phyloP scores from a whole-genome alignment of 768 basidiomycete genomes.

The Macrolepiota dolichaula region DNA sequence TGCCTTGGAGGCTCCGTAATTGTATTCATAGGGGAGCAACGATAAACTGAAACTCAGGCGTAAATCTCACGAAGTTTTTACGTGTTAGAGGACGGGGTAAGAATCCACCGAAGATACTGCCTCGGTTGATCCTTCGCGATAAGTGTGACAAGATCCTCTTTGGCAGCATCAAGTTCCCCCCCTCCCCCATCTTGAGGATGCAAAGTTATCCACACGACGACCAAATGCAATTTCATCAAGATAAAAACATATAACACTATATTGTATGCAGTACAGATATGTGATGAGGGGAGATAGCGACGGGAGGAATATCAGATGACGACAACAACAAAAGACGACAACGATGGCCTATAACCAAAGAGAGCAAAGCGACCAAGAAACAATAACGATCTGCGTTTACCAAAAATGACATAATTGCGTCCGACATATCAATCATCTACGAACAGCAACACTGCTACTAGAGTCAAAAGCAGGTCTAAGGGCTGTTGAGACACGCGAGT shows the following conservation, averaged over 20 bases:
- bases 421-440: neutral
- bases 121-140: neutral
- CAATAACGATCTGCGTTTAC: neutral
- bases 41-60: neutral
- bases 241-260: neutral
- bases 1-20: neutral
- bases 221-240: neutral
- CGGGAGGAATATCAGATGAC: too few relatives aligned
- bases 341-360: neutral
- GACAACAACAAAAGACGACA: too few relatives aligned
- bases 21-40: neutral
- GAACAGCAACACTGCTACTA: neutral
- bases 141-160: neutral
- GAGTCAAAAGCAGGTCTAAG: constrained; percentile 30
- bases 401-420: neutral
- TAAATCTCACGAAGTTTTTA: neutral
- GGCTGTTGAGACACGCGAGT: constrained; percentile 31
- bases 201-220: too few relatives aligned
- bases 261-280: neutral
- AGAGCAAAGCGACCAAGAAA: neutral
- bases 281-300: neutral
- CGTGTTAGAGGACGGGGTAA: neutral
- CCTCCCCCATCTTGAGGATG: too few relatives aligned
- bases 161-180: neutral
- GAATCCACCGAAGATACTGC: neutral